A percentile compares a stretch with the other conserved stretches of the same genome.
Evolutionary conservation across 768 basidiomycete genomes (phyloP).

Genomic region (Mycena latifolia): DNA sequence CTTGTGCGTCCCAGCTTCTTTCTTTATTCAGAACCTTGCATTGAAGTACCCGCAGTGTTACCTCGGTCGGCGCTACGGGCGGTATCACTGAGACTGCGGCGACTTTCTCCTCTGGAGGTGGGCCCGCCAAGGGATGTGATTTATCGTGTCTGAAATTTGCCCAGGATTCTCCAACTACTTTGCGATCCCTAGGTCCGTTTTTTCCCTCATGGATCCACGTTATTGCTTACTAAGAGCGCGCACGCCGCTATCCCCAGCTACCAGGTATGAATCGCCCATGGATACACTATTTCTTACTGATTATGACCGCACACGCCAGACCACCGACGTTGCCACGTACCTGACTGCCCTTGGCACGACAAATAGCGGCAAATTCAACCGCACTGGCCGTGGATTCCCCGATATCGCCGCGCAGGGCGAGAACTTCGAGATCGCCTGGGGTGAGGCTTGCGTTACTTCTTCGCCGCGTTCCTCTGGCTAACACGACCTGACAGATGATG

Average conservation of each 20-base stretch:
- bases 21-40: no score
- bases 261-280: conserved; percentile 35
- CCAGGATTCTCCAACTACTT: conserved; percentile 62
- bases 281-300: no score
- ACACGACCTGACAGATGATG: conserved; percentile 1
- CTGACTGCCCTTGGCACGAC: conserved; percentile 37
- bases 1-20: conserved; percentile 20
- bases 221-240: no score
- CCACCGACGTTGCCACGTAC: conserved; percentile 38
- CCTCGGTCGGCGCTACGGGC: conserved; percentile 55
- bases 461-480: background rate
- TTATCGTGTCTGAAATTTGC: no score
- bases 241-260: no score
- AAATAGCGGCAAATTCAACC: conserved; percentile 51
- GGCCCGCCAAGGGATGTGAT: background rate
- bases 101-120: conserved; percentile 61
- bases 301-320: no score
- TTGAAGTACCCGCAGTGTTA: conserved; percentile 20
- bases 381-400: conserved; percentile 43
- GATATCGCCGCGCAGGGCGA: conserved; percentile 16
- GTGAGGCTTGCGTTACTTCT: background rate
- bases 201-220: no score
- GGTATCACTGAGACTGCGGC: conserved; percentile 55
- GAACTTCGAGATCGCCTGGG: conserved; percentile 23
- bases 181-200: no score